phyloP scores from a whole-genome alignment of 352 stramenopile species.

The Pythium scleroteichum region DNA sequence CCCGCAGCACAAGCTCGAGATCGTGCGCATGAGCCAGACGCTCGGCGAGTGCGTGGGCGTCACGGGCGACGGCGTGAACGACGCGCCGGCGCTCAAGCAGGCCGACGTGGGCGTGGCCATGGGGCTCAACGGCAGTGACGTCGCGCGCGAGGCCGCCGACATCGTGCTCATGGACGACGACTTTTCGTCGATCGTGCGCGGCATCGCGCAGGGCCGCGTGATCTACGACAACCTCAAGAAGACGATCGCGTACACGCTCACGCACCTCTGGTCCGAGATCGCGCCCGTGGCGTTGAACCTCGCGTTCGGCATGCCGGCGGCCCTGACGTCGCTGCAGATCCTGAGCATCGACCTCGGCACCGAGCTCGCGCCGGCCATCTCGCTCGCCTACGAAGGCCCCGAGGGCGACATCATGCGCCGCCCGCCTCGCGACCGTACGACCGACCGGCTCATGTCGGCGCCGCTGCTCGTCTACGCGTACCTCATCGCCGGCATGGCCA shows the following conservation, averaged over 20 bases:
- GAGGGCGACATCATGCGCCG: conserved; percentile 84
- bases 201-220: conserved; percentile 50
- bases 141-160: conserved; percentile 92
- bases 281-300: conserved; percentile 64
- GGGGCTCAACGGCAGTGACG: conserved; percentile 94
- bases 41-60: conserved; percentile 55
- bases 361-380: conserved; percentile 89
- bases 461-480: conserved; percentile 87
- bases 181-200: conserved; percentile 93
- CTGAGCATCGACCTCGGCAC: conserved; percentile 88
- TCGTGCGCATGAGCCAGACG: conserved; percentile 52
- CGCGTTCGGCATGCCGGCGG: conserved; percentile 76
- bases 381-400: conserved; percentile 82
- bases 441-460: conserved; percentile 76
- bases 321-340: conserved; percentile 88
- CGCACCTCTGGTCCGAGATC: conserved; percentile 85
- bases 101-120: conserved; percentile 97
- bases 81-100: conserved; percentile 61
- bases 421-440: conserved; percentile 60
- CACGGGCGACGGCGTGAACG: conserved; percentile 81
- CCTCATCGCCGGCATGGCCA: conserved; percentile 79
- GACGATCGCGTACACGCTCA: conserved; percentile 90
- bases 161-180: conserved; percentile 96
- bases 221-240: conserved; percentile 93
- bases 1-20: conserved; percentile 89